Evolutionary conservation across 2,329 filamentous ascomycete genomes (phyloP), one percentile per base, ranked within the genome.

Genomic region (Pseudogymnoascus sp.): DNA sequence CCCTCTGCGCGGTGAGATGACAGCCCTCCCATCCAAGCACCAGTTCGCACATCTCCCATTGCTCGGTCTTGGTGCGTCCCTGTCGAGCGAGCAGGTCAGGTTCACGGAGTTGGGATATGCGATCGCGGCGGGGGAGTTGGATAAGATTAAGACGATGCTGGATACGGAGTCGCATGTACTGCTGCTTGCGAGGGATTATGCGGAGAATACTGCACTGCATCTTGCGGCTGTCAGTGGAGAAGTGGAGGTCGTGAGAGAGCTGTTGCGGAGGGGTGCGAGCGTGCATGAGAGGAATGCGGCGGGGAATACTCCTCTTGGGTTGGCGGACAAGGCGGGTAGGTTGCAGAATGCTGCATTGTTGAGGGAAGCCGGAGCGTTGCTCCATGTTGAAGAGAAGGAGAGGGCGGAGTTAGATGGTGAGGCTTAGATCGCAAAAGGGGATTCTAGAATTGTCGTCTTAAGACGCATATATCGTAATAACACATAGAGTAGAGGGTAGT

Each of bases 1-100:
- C 16, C 85, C 82, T 23, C 74, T 89, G 6, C 79, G 85, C 16
- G 87, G 87, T 10, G 87, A 90, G 73, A 77, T 90, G 68, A 89
- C 86, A 6, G 83, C 70, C 6, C 59, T 60, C 37, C 59, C 59
- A 60, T 60, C 59, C 10, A 28, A 28, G 4, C 53, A 59, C 56
- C 60, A 85, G 69, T 33, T 65, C 77, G 77, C 35, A 78, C 80
- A 38, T 76, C 79, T 63, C 80, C 81, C 28, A 74, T 85, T 66
- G 78, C 62, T 77, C 78, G 47, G 23, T 53, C 4, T 68, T 72
- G 35, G 42, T 16, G 61, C 60, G 6, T 40, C 23, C 0, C 74
- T 86, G 53, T 80, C 83, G 6, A 80, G 82, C 53, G 79, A 82
- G 47, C 76, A 85, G 38, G 79, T 82, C 23, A 82, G 79, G 33